These are phyloP conservation scores for Diplogelasinospora grovesii DNA, from an alignment of 495 filamentous ascomycete genomes.

Conservation along the genomic window DNA sequence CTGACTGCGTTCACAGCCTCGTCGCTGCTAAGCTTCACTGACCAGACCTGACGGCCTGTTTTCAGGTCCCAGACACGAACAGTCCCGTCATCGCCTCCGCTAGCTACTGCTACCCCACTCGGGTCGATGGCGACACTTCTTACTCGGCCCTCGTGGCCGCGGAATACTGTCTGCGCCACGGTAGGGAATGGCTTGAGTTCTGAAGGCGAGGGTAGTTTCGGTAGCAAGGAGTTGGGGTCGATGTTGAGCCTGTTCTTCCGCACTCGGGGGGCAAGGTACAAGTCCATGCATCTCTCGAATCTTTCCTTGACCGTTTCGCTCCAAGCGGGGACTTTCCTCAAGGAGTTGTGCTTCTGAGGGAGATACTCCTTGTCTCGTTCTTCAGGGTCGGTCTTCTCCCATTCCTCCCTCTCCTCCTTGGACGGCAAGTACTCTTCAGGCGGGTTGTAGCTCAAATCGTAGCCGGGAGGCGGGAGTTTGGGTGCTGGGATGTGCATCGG, in stretches of 20 bases:
- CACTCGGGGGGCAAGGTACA: constrained; percentile 89
- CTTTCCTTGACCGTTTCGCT: constrained; percentile 85
- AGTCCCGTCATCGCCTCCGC: constrained; percentile 89
- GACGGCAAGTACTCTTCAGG: constrained; percentile 87
- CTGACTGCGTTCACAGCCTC: constrained; percentile 82
- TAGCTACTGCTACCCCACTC: constrained; percentile 46
- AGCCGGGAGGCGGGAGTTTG: constrained; percentile 87
- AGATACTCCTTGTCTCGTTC: constrained; percentile 87
- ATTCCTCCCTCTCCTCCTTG: constrained; percentile 74
- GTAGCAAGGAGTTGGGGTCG: constrained; percentile 86
- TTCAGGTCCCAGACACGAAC: constrained; percentile 85
- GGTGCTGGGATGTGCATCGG: constrained; percentile 95
- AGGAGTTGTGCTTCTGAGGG: constrained; percentile 68
- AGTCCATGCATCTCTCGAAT: constrained; percentile 90
- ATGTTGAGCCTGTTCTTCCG: constrained; percentile 93
- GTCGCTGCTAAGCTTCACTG: constrained; percentile 65
- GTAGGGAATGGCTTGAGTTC: constrained; percentile 93
- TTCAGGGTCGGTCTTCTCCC: constrained; percentile 83
- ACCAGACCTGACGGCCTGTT: constrained; percentile 85
- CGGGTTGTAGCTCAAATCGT: constrained; percentile 95
- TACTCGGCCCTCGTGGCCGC: constrained; percentile 84
- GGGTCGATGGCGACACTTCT: constrained; percentile 62
- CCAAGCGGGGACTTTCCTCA: constrained; percentile 91
- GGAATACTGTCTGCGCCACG: constrained; percentile 71
- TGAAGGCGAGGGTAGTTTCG: constrained; percentile 89